Percentiles rank a stretch among this genome's conserved stretches.
Evolutionary conservation across 805 yeast species (phyloP).

Genomic region (Saturnispora gosingensis): DNA sequence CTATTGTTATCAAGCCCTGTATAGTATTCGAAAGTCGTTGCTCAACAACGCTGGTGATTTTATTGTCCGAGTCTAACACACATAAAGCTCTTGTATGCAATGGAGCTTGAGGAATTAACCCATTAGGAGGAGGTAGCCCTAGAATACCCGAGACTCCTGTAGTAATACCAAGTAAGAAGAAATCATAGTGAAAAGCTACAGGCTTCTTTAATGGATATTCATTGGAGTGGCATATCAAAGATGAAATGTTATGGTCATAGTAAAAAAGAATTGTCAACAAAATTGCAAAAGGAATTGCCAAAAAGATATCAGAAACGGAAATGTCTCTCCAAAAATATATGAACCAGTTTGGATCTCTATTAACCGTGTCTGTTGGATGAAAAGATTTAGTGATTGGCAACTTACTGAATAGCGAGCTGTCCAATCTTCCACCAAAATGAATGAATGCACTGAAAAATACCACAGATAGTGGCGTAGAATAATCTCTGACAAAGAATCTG

Average conservation of each 20-base stretch:
- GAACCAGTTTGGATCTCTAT: conserved; percentile 61
- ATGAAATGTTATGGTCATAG: conserved; percentile 92
- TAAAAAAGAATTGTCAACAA: conserved; percentile 77
- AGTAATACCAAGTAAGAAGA: conserved; percentile 70
- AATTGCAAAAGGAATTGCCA: conserved; percentile 90
- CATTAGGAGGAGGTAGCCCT: conserved; percentile 95
- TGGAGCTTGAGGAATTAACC: conserved; percentile 95
- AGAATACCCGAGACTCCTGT: conserved; percentile 82
- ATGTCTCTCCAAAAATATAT: conserved; percentile 65
- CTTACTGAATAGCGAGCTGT: conserved; percentile 44
- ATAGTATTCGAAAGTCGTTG: conserved; percentile 77
- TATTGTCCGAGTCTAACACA: conserved; percentile 36
- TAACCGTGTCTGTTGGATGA: conserved; percentile 49
- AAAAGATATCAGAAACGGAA: conserved; percentile 64
- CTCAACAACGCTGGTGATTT: conserved; percentile 60
- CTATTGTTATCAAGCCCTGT: conserved; percentile 78
- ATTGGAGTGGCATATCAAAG: conserved; percentile 82
- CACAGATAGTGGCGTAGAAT: conserved; percentile 75
- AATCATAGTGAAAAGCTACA: conserved; percentile 88
- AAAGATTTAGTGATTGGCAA: conserved; percentile 68
- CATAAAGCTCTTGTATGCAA: conserved; percentile 75
- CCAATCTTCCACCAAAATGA: conserved; percentile 79
- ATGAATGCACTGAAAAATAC: conserved; percentile 86
- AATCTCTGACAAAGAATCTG: conserved; percentile 72
- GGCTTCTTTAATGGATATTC: conserved; percentile 80